Percentiles rank a stretch among this genome's conserved stretches.
Conservation (phyloP, 441 rosid species). For the Euphorbia celastroides region DNA sequence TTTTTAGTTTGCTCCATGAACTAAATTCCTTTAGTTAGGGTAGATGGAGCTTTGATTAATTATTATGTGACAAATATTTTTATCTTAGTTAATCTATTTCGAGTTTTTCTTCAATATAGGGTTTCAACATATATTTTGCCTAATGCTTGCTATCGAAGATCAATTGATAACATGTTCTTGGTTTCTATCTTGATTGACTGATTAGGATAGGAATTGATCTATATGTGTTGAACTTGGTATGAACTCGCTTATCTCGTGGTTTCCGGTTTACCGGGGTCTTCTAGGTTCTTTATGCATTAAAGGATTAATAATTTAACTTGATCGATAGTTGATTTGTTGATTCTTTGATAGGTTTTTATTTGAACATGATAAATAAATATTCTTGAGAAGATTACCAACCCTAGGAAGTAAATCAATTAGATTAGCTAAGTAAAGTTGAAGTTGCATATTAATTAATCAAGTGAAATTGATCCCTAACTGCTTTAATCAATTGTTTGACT, state of each 20-base stretch:
- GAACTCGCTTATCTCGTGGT: neutral
- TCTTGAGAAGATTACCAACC: neutral
- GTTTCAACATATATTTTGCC: neutral
- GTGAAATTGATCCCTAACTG: neutral
- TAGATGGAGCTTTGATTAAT: neutral
- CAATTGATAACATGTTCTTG: neutral
- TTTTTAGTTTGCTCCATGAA: neutral
- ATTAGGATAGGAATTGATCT: neutral
- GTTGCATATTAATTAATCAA: neutral
- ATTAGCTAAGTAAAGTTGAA: neutral
- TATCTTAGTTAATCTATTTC: no score
- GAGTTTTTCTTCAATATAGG: neutral
- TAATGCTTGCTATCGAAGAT: conserved; percentile 5
- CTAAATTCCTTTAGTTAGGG: neutral
- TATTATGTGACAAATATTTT: neutral
- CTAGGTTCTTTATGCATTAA: neutral
- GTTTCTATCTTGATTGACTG: neutral
- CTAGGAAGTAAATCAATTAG: neutral
- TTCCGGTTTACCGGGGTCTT: neutral
- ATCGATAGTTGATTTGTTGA: neutral
- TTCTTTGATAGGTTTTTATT: neutral
- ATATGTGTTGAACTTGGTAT: neutral
- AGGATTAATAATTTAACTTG: neutral
- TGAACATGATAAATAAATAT: neutral
- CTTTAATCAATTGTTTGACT: neutral